phyloP scores from a whole-genome alignment of 192 early-diverging fungal genomes.

The Gamsiella multidivaricata region DNA sequence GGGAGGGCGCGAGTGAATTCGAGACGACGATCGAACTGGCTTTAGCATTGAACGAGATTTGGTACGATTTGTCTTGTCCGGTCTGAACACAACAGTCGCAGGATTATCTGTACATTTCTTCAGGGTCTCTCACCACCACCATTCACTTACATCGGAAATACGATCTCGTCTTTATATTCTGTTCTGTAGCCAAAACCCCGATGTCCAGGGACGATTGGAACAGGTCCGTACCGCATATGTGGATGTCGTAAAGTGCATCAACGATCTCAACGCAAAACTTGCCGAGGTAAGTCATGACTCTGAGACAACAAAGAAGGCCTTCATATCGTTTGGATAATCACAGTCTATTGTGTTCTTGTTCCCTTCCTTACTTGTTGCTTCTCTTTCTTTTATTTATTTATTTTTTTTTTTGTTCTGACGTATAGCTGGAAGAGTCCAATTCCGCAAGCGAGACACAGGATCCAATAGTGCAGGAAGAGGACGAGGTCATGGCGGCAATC shows the following conservation, averaged over 20 bases:
- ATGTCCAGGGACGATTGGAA: conserved; percentile 4
- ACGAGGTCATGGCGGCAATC: conserved; percentile 32
- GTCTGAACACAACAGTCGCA: too few relatives aligned
- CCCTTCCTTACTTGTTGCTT: too few relatives aligned
- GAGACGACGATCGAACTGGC: conserved; percentile 34
- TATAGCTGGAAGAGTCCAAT: conserved; percentile 36
- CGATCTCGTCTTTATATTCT: conserved; percentile 2
- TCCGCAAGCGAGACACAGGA: conserved; percentile 22
- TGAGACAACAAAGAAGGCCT: neutral
- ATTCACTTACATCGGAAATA: too few relatives aligned
- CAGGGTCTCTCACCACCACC: too few relatives aligned
- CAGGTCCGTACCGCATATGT: conserved; percentile 21
- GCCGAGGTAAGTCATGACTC: conserved; percentile 5
- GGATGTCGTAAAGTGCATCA: conserved; percentile 28
- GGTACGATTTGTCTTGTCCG: too few relatives aligned
- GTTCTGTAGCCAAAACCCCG: conserved; percentile 14
- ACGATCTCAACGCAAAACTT: conserved; percentile 1
- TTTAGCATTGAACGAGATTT: conserved; percentile 39
- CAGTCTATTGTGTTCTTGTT: too few relatives aligned
- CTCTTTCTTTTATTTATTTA: neutral
- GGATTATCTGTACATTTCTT: too few relatives aligned
- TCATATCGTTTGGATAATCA: too few relatives aligned
- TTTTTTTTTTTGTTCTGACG: neutral
- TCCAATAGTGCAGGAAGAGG: conserved; percentile 4
- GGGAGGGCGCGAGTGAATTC: conserved; percentile 39